Conservation (phyloP, 2,329 filamentous ascomycete species). For the Teratosphaeriaceae sp. region DNA sequence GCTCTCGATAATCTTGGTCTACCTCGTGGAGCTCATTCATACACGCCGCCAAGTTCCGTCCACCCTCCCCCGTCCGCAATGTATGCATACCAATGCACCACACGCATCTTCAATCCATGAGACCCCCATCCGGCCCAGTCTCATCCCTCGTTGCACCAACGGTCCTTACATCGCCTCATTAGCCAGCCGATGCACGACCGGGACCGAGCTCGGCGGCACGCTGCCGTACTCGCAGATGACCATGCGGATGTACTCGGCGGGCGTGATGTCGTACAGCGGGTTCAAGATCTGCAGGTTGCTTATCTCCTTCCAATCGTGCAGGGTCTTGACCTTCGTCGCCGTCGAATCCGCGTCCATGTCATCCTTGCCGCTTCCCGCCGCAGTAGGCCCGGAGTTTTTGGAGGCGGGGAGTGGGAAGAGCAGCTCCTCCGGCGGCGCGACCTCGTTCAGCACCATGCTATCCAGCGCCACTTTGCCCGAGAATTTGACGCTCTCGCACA, state of each 20-base stretch:
- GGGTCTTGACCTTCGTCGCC: constrained; percentile 21
- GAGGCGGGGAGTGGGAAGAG: constrained; percentile 21
- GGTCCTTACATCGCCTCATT: constrained; percentile 27
- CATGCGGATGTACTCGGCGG: constrained; percentile 76
- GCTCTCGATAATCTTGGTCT: too few species aligned
- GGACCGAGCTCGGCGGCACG: constrained; percentile 78
- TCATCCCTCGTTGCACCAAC: too few species aligned
- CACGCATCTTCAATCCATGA: too few species aligned
- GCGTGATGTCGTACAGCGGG: constrained; percentile 88
- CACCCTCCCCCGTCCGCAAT: too few species aligned
- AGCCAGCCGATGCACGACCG: constrained; percentile 56
- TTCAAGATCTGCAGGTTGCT: constrained; percentile 58
- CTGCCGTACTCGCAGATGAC: constrained; percentile 89
- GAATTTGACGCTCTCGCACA: constrained; percentile 95
- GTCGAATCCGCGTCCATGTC: too few species aligned
- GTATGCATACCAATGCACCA: too few species aligned
- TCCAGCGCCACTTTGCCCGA: constrained; percentile 84
- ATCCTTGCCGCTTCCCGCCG: constrained; percentile 12
- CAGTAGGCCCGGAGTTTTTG: too few species aligned
- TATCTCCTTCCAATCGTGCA: constrained; percentile 53
- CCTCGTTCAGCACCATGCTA: constrained; percentile 90
- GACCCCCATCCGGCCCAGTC: too few species aligned
- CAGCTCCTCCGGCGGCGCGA: constrained; percentile 67
- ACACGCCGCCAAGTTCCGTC: too few species aligned
- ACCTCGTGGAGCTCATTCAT: too few species aligned